Evolutionary conservation across 306 rosid species (phyloP), one percentile per base, ranked within the genome.

Genomic region (Vigna unguiculata): DNA sequence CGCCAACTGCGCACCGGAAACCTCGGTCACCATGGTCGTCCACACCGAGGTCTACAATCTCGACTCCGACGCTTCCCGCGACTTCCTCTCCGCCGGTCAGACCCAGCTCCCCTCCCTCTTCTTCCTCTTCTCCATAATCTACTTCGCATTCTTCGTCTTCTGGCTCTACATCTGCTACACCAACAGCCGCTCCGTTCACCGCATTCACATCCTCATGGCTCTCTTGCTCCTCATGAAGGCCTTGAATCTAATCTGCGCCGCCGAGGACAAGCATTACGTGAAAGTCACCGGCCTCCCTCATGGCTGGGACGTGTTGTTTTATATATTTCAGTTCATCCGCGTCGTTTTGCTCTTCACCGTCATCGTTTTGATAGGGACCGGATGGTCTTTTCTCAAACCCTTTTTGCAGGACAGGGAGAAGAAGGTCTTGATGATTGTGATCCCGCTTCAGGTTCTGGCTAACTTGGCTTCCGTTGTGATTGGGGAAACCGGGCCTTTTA

Each of bases 231-330:
- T 92, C 34, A 87, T 88, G 87, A 92, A 90, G 65, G 97, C 91
- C 1, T 30, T 94, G 67, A 94, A 94, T 59, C 86, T 94, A 49
- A 87, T 94, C 52, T 90, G 90, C 38, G 98, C 97, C 5, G 96
- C 96, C 0, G 97, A 86, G 88, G 98, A 94, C 65, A 91, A 89
- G 76, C 97, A 94, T 48, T 91, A 86, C 55, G 89, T 94, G 3
- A 94, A 94, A 68, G 90, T 76, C 78, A 87, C 95, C 1, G 98
- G 98, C 3, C 87, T 95, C 1, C 93, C 98, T 0, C 98, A 94
- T 32, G 98, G 98, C 0, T 92, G 98, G 98, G 97, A 94, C 36
- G 95, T 94, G 1, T 22, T 94, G 84, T 94, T 94, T 76, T 94
- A 94, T 38, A 94, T 94, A 12, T 94, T 94, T 30, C 96, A 94